phyloP scores from a whole-genome alignment of 768 basidiomycete genomes.

The Termitomyces sp. region DNA sequence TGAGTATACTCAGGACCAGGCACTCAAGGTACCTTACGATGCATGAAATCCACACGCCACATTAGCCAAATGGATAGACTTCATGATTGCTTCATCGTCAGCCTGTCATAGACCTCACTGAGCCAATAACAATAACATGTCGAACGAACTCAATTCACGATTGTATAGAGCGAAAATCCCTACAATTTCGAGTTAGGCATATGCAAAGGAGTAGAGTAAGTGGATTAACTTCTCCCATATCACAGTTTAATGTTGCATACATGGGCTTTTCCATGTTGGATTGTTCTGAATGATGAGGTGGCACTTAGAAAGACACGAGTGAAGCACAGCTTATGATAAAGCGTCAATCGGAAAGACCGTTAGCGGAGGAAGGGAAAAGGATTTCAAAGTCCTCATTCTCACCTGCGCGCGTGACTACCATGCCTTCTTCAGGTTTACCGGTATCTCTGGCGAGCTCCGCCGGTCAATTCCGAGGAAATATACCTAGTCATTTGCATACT shows the following conservation, averaged over 20 bases:
- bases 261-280: slow-evolving; percentile 11
- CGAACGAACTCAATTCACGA: slow-evolving; percentile 22
- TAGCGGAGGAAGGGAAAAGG: not conserved
- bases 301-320: not conserved
- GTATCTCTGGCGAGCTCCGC: too few species aligned
- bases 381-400: not conserved
- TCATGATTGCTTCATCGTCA: slow-evolving; percentile 48
- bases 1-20: not conserved
- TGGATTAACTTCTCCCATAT: slow-evolving; percentile 45
- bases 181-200: slow-evolving; percentile 10
- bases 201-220: not conserved
- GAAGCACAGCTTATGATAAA: not conserved
- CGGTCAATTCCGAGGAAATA: too few species aligned
- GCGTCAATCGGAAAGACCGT: not conserved
- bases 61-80: slow-evolving; percentile 54
- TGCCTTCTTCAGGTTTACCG: too few species aligned
- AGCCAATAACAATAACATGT: not conserved
- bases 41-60: slow-evolving; percentile 69
- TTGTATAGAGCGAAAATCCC: slow-evolving; percentile 46
- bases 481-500: too few species aligned
- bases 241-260: slow-evolving; percentile 46
- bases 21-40: slow-evolving; percentile 28
- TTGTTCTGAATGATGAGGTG: not conserved
- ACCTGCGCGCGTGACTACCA: not conserved
- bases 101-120: slow-evolving; percentile 24